Percentiles rank a stretch among this genome's conserved stretches.
These are phyloP conservation scores for Pholiota microspora DNA, from an alignment of 768 basidiomycete species.

Conservation along the genomic window DNA sequence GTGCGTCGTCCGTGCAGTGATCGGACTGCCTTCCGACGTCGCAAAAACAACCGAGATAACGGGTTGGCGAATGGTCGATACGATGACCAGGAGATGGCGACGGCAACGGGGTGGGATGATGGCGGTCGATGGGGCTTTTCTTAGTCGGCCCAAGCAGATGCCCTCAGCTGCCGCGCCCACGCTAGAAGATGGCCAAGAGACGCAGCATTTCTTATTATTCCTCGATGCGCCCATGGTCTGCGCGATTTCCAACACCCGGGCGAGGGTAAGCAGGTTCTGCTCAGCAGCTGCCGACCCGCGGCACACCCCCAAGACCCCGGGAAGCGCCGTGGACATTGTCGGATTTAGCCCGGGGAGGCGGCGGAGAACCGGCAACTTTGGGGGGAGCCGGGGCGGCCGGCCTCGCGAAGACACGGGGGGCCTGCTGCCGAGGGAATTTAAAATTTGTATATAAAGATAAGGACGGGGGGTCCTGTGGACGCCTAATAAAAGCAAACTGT, in stretches of 20 bases:
- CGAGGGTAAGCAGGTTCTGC: neutral
- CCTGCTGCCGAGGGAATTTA: neutral
- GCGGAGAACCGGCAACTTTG: neutral
- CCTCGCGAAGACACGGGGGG: constrained; percentile 1
- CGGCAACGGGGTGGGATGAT: neutral
- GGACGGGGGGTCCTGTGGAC: constrained; percentile 11
- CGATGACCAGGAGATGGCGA: neutral
- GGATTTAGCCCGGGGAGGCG: neutral
- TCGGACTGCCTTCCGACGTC: neutral
- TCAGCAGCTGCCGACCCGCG: neutral
- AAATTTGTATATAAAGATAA: constrained; percentile 6
- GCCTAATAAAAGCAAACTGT: constrained; percentile 23
- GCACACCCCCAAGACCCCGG: neutral
- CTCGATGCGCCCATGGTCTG: too few relatives aligned
- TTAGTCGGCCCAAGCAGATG: neutral
- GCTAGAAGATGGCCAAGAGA: too few relatives aligned
- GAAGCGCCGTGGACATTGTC: neutral
- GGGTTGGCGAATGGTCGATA: neutral
- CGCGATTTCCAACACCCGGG: too few relatives aligned
- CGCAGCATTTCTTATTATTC: neutral
- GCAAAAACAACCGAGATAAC: neutral
- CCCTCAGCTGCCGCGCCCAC: neutral
- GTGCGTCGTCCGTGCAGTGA: neutral
- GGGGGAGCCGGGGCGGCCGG: neutral
- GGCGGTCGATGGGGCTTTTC: neutral